Conservation (phyloP, 768 basidiomycete species). For the Naganishia onofrii region DNA sequence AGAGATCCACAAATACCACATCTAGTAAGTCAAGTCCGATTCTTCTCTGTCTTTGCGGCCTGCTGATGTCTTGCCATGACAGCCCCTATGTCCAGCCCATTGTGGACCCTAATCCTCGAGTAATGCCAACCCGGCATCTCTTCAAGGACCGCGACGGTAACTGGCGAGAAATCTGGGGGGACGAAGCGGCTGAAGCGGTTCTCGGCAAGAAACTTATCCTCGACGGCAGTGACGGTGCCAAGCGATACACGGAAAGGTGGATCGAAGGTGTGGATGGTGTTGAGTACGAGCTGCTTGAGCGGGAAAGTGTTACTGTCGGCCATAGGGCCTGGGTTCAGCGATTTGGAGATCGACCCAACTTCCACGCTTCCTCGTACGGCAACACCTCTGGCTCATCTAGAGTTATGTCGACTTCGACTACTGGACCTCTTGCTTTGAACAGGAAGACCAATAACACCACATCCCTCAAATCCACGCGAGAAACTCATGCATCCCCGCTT, state of each 20-base stretch:
- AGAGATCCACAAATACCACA: conserved; percentile 48
- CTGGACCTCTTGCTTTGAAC: conserved; percentile 14
- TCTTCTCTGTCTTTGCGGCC: background rate
- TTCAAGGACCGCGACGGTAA: conserved; percentile 41
- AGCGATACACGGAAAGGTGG: conserved; percentile 29
- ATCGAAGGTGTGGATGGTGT: conserved; percentile 31
- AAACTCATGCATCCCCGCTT: conserved; percentile 8
- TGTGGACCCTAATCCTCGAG: conserved; percentile 45
- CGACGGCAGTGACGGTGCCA: conserved; percentile 22
- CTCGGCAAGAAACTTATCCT: conserved; percentile 36
- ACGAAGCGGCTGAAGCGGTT: conserved; percentile 46
- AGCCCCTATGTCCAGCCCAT: conserved; percentile 51
- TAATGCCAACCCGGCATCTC: conserved; percentile 43
- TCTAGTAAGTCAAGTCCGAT: conserved; percentile 40
- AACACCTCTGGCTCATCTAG: background rate
- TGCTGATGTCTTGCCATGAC: background rate
- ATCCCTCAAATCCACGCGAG: background rate
- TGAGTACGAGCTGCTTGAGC: conserved; percentile 29
- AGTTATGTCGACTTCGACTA: conserved; percentile 9
- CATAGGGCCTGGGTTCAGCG: conserved; percentile 29
- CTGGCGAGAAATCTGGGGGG: conserved; percentile 49
- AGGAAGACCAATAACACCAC: background rate
- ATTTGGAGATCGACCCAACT: conserved; percentile 26
- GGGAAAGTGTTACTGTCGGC: conserved; percentile 29
- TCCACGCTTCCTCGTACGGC: background rate